Evolutionary conservation across 1,139 yeast species (phyloP).

Genomic region (Yamadazyma pseudoaaseri): DNA sequence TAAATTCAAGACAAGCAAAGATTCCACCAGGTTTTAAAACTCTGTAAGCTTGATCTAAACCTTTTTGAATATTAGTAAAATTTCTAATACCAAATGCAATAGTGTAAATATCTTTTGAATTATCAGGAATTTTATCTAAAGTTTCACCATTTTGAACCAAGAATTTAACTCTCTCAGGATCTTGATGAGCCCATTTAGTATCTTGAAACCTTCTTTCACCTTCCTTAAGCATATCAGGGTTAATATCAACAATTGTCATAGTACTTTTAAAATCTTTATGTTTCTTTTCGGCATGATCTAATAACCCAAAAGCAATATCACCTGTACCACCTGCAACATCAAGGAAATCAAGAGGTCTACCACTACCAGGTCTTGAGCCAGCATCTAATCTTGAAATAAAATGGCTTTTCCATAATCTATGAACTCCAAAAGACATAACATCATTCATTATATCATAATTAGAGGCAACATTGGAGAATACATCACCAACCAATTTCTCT

Average conservation of each 20-base stretch:
- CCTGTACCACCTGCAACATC: constrained; percentile 99
- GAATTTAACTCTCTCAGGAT: constrained; percentile 66
- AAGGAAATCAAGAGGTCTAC: constrained; percentile 74
- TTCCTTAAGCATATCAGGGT: constrained; percentile 92
- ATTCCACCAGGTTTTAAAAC: constrained; percentile 96
- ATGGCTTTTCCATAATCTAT: constrained; percentile 92
- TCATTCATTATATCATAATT: constrained; percentile 97
- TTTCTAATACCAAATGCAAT: constrained; percentile 97
- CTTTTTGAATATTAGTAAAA: constrained; percentile 92
- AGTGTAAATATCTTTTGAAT: constrained; percentile 92
- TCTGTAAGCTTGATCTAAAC: constrained; percentile 89
- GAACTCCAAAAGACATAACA: constrained; percentile 95
- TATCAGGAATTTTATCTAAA: constrained; percentile 77
- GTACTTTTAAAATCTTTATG: constrained; percentile 74
- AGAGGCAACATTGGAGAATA: constrained; percentile 91
- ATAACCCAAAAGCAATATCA: constrained; percentile 92
- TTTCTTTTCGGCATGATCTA: constrained; percentile 83
- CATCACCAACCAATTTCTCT: constrained; percentile 84
- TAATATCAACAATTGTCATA: constrained; percentile 93
- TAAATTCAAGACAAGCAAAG: constrained; percentile 92
- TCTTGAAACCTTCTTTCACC: constrained; percentile 73
- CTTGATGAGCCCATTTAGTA: constrained; percentile 49
- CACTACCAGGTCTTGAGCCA: constrained; percentile 86
- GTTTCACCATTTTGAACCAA: constrained; percentile 91
- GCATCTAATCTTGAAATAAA: constrained; percentile 87